phyloP scores from a whole-genome alignment of 371 early-diverging fungal species.

The Apophysomyces ossiformis region DNA sequence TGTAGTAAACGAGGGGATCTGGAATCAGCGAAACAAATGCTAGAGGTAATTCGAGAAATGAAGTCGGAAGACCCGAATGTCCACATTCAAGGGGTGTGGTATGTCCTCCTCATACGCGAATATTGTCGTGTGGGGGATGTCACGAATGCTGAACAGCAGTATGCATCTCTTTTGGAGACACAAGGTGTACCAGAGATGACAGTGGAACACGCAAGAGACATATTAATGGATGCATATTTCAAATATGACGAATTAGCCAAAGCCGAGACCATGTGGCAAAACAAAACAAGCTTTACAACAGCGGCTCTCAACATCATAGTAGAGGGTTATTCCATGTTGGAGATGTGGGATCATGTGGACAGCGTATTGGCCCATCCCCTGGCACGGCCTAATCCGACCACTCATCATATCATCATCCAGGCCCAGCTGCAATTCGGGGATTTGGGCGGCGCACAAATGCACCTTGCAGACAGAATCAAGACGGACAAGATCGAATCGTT shows the following conservation, averaged over 20 bases:
- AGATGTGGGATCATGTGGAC: background rate
- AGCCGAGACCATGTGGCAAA: background rate
- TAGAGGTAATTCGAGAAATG: slow-evolving; percentile 13
- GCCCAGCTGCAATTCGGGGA: background rate
- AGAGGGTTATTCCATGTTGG: background rate
- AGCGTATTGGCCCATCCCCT: background rate
- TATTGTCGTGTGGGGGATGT: background rate
- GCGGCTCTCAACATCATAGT: background rate
- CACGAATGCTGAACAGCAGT: background rate
- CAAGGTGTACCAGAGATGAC: background rate
- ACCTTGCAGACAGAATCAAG: background rate
- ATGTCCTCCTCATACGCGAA: background rate
- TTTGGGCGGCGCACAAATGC: background rate
- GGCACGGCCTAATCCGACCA: background rate
- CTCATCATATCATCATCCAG: background rate
- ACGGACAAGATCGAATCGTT: background rate
- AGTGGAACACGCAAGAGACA: background rate
- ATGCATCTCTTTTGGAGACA: background rate
- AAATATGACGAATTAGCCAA: background rate
- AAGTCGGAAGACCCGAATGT: background rate
- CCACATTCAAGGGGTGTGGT: background rate
- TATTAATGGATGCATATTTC: background rate
- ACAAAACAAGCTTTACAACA: background rate
- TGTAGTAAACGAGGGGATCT: slow-evolving; percentile 17
- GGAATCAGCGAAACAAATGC: slow-evolving; percentile 20